Conservation (phyloP, 352 stramenopile species). For the Globisporangium megalacanthum region DNA sequence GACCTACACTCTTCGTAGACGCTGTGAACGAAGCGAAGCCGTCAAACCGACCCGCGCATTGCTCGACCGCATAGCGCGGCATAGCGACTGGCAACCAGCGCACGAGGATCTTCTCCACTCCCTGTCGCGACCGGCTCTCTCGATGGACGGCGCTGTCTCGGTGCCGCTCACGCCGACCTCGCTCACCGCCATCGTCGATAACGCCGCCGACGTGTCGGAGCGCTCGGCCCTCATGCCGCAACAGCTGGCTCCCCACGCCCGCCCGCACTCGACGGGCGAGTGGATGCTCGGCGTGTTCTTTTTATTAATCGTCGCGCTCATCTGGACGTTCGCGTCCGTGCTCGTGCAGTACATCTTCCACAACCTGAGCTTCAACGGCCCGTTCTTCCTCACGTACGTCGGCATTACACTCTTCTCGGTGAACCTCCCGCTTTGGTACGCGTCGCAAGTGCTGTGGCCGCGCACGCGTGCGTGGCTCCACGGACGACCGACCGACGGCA, state of each 20-base stretch:
- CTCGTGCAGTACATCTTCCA: conserved; percentile 89
- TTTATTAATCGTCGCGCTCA: conserved; percentile 66
- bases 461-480: conserved; percentile 28
- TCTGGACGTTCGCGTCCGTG: conserved; percentile 83
- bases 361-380: conserved; percentile 75
- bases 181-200: conserved; percentile 5
- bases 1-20: background rate
- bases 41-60: too few species aligned
- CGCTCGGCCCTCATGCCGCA: conserved; percentile 20
- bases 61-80: conserved; percentile 7
- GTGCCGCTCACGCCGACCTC: conserved; percentile 2
- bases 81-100: conserved; percentile 7
- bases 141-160: conserved; percentile 9
- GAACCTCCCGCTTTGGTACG: conserved; percentile 76
- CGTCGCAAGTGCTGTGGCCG: conserved; percentile 46
- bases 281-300: conserved; percentile 73
- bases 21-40: background rate
- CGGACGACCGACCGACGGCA: conserved; percentile 27
- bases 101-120: background rate
- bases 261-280: conserved; percentile 37
- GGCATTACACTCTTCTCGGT: conserved; percentile 82
- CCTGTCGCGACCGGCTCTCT: too few species aligned
- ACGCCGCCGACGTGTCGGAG: conserved; percentile 15
- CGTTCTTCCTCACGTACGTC: conserved; percentile 89
- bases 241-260: conserved; percentile 6